Evolutionary conservation across 257 asterid species (phyloP).

Genomic region (Voacanga thouarsii): DNA sequence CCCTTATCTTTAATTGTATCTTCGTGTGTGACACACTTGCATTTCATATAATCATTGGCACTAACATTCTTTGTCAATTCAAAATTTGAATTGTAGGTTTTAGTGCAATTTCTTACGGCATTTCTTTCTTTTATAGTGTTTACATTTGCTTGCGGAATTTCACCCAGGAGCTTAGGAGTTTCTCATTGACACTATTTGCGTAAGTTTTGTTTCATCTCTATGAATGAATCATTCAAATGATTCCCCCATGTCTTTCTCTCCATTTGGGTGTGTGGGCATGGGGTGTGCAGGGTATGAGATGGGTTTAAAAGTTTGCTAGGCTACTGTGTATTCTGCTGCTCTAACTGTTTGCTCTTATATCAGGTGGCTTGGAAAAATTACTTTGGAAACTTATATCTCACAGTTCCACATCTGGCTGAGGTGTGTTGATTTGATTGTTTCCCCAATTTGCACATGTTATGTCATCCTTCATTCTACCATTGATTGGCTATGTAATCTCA

Average conservation of each 20-base stretch:
- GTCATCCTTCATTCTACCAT: not conserved
- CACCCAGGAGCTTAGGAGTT: conserved; percentile 76
- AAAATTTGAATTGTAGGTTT: not conserved
- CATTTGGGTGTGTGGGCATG: not conserved
- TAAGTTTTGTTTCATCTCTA: conserved; percentile 40
- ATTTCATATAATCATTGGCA: not conserved
- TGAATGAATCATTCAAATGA: not conserved
- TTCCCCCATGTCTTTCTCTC: not conserved
- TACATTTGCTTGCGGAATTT: conserved; percentile 85
- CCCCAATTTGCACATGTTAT: not conserved
- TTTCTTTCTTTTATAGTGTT: conserved; percentile 47
- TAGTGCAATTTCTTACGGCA: conserved; percentile 19
- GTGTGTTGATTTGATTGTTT: conserved; percentile 31
- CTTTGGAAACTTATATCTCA: conserved; percentile 91
- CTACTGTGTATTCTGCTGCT: conserved; percentile 18
- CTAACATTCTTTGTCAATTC: not conserved
- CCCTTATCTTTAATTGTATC: not conserved
- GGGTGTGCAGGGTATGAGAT: conserved; percentile 1
- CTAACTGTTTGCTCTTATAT: conserved; percentile 27
- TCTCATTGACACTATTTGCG: conserved; percentile 89
- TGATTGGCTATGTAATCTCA: not conserved
- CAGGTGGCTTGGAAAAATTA: conserved; percentile 98
- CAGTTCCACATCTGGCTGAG: conserved; percentile 99
- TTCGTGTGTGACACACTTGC: not conserved
- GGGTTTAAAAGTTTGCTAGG: conserved; percentile 6